Evolutionary conservation across 495 filamentous ascomycete species (phyloP), one percentile per base, ranked within the genome.

Genomic region (Penicillium cataractarum): DNA sequence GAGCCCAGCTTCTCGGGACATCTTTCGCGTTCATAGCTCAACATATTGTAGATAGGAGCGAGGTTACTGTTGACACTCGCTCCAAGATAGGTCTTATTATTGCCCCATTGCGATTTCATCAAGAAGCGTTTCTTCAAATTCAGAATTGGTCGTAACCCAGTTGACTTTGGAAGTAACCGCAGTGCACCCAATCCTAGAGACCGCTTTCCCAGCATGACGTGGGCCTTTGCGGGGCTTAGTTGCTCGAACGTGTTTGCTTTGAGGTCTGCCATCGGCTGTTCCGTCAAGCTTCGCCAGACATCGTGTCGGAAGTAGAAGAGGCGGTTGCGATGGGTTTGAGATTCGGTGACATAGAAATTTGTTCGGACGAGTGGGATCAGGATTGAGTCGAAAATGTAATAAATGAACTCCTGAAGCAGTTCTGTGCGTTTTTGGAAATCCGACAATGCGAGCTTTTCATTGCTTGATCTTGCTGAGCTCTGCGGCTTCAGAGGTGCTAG

Each of bases 281-380:
- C 89, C 9, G 86, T 88, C 46, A 97, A 68, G 17, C 80, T 82
- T 59, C 86, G 83, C 95, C 95, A 99, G 39, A 93, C 81, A 68
- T 99, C 95, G 63, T 99, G 96, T 4, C 93, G 88, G 66, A 97
- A 98, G 77, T 91, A 99, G 74, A 97, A 97, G 0, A 98, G 77
- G 7, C 87, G 87, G 68, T 96, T 92, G 26, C 86, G 83, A 67
- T 97, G 88, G 6, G 81, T 77, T 64, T 87, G 91, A 2, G 92
- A 94, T 72, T 99, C 95, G 1, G 95, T 99, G 26, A 97, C 91
- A 66, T 99, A 92, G 65, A 99, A 99, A 68, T 95, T 91, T 22
- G 84, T 83, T 17, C 92, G 87, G 53, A 99, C 83, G 1, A 98
- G 84, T 7, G 95, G 95, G 62, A 97, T 91, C 19, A 99, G 67